These are phyloP conservation scores for Glaciozyma martinii DNA, from an alignment of 768 basidiomycete species.

Conservation along the genomic window DNA sequence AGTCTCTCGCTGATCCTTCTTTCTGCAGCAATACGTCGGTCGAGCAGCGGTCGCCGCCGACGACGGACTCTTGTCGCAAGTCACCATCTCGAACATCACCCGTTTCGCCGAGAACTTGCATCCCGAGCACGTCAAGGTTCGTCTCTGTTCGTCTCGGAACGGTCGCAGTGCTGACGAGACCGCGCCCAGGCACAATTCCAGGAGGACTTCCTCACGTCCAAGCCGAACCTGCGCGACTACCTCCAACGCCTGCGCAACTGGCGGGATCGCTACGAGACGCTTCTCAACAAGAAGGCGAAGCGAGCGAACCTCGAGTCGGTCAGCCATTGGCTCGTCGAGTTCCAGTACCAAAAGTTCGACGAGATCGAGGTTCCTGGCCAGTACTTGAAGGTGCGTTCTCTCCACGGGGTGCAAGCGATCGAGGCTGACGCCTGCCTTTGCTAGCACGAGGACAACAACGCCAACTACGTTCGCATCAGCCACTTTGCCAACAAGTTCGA, in stretches of 20 bases:
- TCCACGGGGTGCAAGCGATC: conserved; percentile 5
- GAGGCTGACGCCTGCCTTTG: background rate
- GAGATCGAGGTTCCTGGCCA: conserved; percentile 99
- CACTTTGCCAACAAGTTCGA: conserved; percentile 87
- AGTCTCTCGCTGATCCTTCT: background rate
- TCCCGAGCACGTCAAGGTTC: conserved; percentile 36
- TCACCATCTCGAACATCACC: conserved; percentile 40
- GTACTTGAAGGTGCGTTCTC: conserved; percentile 69
- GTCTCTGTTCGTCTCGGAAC: background rate
- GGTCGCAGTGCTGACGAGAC: background rate
- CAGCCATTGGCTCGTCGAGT: conserved; percentile 91
- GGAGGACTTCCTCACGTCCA: conserved; percentile 73
- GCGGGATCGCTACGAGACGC: conserved; percentile 79
- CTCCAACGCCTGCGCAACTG: conserved; percentile 81
- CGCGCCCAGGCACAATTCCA: conserved; percentile 68
- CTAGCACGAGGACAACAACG: conserved; percentile 89
- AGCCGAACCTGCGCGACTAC: conserved; percentile 74
- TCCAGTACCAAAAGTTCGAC: conserved; percentile 94
- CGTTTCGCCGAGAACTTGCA: conserved; percentile 42
- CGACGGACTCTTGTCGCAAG: conserved; percentile 38
- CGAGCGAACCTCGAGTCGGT: conserved; percentile 73
- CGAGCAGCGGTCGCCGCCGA: conserved; percentile 39
- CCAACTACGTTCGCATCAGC: conserved; percentile 78
- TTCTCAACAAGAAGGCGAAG: conserved; percentile 61
- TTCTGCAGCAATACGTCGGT: conserved; percentile 41